Evolutionary conservation across 1,284 basidiomycete species (phyloP).

Genomic region (Apiotrichum porosum): DNA sequence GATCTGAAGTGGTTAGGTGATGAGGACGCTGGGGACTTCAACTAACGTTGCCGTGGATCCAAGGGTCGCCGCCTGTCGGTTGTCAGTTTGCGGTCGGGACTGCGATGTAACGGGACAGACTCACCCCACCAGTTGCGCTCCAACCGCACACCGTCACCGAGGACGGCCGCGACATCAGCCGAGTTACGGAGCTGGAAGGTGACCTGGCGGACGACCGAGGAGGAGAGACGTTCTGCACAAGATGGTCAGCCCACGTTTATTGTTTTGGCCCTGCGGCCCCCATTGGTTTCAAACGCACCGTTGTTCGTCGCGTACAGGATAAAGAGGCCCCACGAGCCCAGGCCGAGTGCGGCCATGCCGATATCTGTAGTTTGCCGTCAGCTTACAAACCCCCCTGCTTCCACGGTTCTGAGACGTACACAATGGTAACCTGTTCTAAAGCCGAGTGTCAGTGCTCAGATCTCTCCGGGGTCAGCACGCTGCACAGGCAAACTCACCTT

Average conservation of each 20-base stretch:
- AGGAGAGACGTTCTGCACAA: conserved; percentile 42
- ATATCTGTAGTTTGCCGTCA: conserved; percentile 25
- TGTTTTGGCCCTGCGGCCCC: too few relatives aligned
- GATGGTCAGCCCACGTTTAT: not conserved
- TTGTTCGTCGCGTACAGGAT: conserved; percentile 47
- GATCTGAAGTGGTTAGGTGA: conserved; percentile 26
- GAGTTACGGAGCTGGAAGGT: conserved; percentile 46
- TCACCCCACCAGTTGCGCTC: conserved; percentile 45
- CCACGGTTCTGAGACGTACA: conserved; percentile 23
- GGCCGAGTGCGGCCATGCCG: conserved; percentile 31
- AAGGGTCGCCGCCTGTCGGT: conserved; percentile 43
- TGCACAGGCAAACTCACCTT: conserved; percentile 26
- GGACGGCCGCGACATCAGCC: conserved; percentile 30
- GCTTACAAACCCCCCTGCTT: not conserved
- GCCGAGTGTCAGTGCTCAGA: conserved; percentile 1
- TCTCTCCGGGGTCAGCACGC: not conserved
- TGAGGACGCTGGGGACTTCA: too few relatives aligned
- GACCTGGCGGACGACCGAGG: conserved; percentile 43
- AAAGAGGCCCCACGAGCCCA: conserved; percentile 43
- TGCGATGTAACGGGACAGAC: too few relatives aligned
- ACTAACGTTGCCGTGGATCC: conserved; percentile 46
- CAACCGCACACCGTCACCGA: conserved; percentile 40
- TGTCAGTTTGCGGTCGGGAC: conserved; percentile 3
- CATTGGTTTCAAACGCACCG: conserved; percentile 20
- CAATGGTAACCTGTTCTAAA: conserved; percentile 35